Base-by-base conservation (phyloP, 495 filamentous ascomycete species). In the Neurospora sp. region DNA sequence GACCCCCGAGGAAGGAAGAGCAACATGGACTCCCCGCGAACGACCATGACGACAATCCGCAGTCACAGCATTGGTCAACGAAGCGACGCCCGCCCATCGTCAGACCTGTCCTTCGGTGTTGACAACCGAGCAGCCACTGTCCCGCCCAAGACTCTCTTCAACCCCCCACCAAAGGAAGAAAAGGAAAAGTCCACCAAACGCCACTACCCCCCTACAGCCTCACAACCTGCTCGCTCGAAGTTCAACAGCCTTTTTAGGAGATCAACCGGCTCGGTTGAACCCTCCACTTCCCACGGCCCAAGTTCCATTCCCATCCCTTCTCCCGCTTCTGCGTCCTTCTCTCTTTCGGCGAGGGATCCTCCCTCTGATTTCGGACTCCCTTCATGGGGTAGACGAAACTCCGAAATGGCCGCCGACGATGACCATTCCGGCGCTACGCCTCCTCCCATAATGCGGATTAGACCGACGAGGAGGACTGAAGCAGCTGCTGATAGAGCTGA, bases 191-290 rank as follows among this genome's bases (percentile, higher is more conserved):
- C 42, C 31, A 69, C 71, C 16, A 62, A 82, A 46, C 81, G 77
- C 6, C 85, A 84, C n/a, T 86, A 85, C 70, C 85, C 85, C 6
- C 85, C 84, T 0, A 83, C 82, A 16, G 79, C 84, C 38, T 80
- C 81, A 42, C 81, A 83, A 46, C 74, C 77, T 16, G 76, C 81
- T 4, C 78, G 79, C 14, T 77, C 81, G 0, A 79, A 80, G 8
- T 73, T 86, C 1, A 85, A 83, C 71, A 83, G 76, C 66, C 74
- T 85, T 3, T 85, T 85, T 76, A 81, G 81, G 16, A 79, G 83
- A 12, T 82, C 81, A 2, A 76, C 77, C 2, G 80, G 77, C 5
- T 78, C 79, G 0, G 74, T 74, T 9, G 78, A 79, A 16, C 38
- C 72, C 0, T 27, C 73, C 11, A 1, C 44, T 73, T 35, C 35